phyloP scores from a whole-genome alignment of 2,329 filamentous ascomycete genomes.

The Penicillium sp. region DNA sequence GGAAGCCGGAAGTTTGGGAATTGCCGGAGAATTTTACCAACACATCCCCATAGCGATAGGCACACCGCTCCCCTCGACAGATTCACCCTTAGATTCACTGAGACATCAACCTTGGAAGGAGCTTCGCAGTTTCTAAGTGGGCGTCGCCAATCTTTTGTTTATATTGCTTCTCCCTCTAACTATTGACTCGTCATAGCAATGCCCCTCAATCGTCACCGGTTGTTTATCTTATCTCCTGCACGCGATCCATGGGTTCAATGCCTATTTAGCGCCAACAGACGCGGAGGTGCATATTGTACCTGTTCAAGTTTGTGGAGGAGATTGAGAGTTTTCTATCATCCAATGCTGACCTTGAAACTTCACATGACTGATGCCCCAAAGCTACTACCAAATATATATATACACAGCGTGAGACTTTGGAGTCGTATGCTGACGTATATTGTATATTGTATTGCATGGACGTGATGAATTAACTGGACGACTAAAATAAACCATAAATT shows the following conservation, averaged over 20 bases:
- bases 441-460: background rate
- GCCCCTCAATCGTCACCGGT: conserved; percentile 25
- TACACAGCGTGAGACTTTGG: too few species aligned
- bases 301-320: too few species aligned
- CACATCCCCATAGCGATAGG: conserved; percentile 5
- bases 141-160: background rate
- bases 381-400: too few species aligned
- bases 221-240: conserved; percentile 28
- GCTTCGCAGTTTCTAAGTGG: background rate
- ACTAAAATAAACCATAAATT: conserved; percentile 3
- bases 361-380: too few species aligned
- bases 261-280: background rate
- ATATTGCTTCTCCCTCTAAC: background rate
- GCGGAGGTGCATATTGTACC: background rate
- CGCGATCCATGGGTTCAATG: conserved; percentile 10
- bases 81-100: background rate
- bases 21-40: conserved; percentile 21
- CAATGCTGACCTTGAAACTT: too few species aligned
- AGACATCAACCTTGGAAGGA: background rate
- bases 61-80: conserved; percentile 18
- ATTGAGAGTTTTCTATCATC: too few species aligned
- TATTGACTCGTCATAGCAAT: conserved; percentile 6
- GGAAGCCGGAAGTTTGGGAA: conserved; percentile 15
- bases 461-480: background rate
- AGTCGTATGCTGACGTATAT: background rate